Percentiles rank a stretch among this genome's conserved stretches.
Evolutionary conservation across 1,284 basidiomycete genomes (phyloP).

Genomic region (Marasmius oreades): DNA sequence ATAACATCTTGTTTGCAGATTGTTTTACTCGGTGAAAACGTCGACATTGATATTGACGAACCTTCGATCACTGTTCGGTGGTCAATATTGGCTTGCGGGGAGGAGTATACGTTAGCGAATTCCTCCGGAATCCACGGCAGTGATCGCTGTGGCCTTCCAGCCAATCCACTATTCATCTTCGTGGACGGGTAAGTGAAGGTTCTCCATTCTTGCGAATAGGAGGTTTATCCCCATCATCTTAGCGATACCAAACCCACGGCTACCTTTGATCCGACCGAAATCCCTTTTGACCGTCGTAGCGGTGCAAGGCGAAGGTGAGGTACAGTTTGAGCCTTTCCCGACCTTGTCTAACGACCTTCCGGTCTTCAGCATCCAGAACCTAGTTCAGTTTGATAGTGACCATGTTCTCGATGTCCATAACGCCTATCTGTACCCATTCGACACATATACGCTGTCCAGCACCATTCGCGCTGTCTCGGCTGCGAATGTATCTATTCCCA

Average conservation of each 20-base stretch:
- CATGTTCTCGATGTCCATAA: slow-evolving; percentile 56
- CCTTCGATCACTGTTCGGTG: slow-evolving; percentile 53
- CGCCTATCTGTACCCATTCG: slow-evolving; percentile 54
- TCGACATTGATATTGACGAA: slow-evolving; percentile 28
- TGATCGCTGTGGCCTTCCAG: slow-evolving; percentile 43
- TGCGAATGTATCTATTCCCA: slow-evolving; percentile 37
- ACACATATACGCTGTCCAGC: slow-evolving; percentile 49
- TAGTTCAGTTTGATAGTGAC: slow-evolving; percentile 55
- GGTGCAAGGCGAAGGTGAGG: slow-evolving; percentile 40
- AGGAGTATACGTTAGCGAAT: slow-evolving; percentile 39
- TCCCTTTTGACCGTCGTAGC: slow-evolving; percentile 38
- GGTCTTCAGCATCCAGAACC: slow-evolving; percentile 44
- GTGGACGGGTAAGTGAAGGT: slow-evolving; percentile 43
- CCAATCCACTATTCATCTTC: slow-evolving; percentile 39
- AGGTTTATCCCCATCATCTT: slow-evolving; percentile 3
- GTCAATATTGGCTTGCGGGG: slow-evolving; percentile 54
- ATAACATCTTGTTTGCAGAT: slow-evolving; percentile 1
- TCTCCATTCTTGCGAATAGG: not conserved
- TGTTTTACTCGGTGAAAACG: slow-evolving; percentile 13
- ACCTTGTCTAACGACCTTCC: not conserved
- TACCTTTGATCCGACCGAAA: slow-evolving; percentile 42
- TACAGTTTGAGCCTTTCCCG: not conserved
- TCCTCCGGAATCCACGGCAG: slow-evolving; percentile 49
- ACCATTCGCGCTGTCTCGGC: slow-evolving; percentile 38
- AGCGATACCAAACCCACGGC: slow-evolving; percentile 35